Evolutionary conservation across 805 yeast genomes (phyloP), one percentile per base, ranked within the genome.

Genomic region (Starmerella sirachaensis): DNA sequence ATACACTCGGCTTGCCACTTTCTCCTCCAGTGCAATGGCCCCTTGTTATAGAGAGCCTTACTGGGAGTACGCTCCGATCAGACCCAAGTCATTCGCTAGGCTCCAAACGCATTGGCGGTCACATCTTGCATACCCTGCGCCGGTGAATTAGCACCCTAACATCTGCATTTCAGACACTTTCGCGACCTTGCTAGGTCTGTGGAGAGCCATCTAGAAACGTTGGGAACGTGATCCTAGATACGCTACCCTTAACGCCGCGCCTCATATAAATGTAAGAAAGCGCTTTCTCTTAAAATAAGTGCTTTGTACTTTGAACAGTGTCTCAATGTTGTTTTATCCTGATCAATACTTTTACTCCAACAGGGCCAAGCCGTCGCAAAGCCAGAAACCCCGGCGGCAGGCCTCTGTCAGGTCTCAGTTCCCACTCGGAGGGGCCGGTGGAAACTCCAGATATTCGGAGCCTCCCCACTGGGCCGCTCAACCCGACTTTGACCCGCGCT

Each of bases 261-360:
- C n/a, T 6, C 28, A 13, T 14, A 14, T 21, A 20, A 26, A 31
- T 31, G 23, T 31, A 31, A 31, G 23, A 27, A 6, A 13, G 18
- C 13, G 20, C 11, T 8, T 5, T 12, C n/a, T 18, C n/a, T n/a
- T 20, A 11, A 29, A 7, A 5, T 3, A 16, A 18, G 2, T 23
- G n/a, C 11, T 16, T 17, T 13, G 9, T 6, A 29, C 25, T 22
- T 11, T 10, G 6, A 21, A 20, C 18, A 7, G 11, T 2, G 4
- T 10, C 4, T 16, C 26, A 3, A 42, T 42, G 46, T 21, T 39
- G 9, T 39, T 42, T 35, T 42, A 42, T 14, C 46, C 46, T 8
- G 46, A 42, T 17, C 40, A 35, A 20, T 42, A 28, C 38, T 39
- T 35, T 30, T 38, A 38, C 37, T 21, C 23, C 12, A 20, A 19